Evolutionary conservation across 495 filamentous ascomycete species (phyloP).

Genomic region (Margaritispora aquatica): DNA sequence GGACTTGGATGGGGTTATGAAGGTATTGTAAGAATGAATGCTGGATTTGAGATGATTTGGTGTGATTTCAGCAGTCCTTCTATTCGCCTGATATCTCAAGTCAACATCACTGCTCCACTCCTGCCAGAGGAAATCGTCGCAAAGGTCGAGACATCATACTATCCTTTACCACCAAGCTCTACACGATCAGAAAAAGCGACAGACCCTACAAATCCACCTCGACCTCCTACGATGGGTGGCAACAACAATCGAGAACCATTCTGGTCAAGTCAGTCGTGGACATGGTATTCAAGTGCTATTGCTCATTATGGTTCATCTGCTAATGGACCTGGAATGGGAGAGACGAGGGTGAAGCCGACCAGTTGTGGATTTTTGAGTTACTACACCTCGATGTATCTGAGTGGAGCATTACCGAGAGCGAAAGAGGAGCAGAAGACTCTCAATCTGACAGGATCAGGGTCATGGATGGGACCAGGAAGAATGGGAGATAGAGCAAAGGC

Average conservation of each 20-base stretch:
- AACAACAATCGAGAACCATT: slow-evolving; percentile 21
- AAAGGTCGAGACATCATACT: slow-evolving; percentile 11
- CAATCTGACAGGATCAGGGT: slow-evolving; percentile 25
- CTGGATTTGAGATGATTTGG: slow-evolving; percentile 40
- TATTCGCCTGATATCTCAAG: slow-evolving; percentile 28
- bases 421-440: slow-evolving; percentile 19
- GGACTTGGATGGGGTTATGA: slow-evolving; percentile 30
- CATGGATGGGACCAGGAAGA: slow-evolving; percentile 19
- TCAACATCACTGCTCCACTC: slow-evolving; percentile 34
- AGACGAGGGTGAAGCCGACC: slow-evolving; percentile 21
- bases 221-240: not conserved
- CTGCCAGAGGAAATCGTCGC: not conserved
- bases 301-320: slow-evolving; percentile 26
- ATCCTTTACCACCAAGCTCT: slow-evolving; percentile 7
- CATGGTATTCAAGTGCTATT: slow-evolving; percentile 25
- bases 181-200: slow-evolving; percentile 11
- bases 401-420: slow-evolving; percentile 8
- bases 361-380: slow-evolving; percentile 29
- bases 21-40: slow-evolving; percentile 41
- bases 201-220: slow-evolving; percentile 16
- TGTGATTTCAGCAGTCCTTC: slow-evolving; percentile 34
- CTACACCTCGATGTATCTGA: slow-evolving; percentile 26
- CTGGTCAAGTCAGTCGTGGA: slow-evolving; percentile 23
- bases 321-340: slow-evolving; percentile 20
- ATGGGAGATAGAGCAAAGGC: slow-evolving; percentile 4